Base-by-base conservation (phyloP, 306 rosid species). In the Chamaecrista fasciculata region DNA sequence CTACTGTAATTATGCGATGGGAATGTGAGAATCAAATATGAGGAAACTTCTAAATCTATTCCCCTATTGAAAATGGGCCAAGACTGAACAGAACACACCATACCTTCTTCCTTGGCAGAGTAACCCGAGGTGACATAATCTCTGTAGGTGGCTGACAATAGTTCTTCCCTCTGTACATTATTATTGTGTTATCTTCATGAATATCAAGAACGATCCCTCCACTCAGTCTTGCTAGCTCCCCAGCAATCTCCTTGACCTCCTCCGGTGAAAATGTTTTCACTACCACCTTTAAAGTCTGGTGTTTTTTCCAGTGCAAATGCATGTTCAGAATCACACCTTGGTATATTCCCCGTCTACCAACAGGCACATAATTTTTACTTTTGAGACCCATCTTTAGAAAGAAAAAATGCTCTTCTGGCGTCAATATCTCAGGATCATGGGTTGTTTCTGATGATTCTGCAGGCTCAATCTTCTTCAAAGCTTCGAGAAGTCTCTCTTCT, bases 231-330 rank as follows among this genome's bases (percentile, higher is more conserved):
- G 99, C 99, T 69, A 91, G 84, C 78, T 94, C 97, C 1, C 74
- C 52, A 19, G 97, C 99, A 36, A 94, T 94, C 77, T 88, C 97
- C 83, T 76, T 91, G 67, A 94, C 97, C 82, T 94, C 97, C 64
- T 91, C 96, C 4, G 96, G 80, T 18, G 95, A 60, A 79, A 91
- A 94, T 28, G 95, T 91, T 86, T 91, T 94, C 59, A 94, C 96
- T 44, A 88, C 73, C 82, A 91, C 97, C 87, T 88, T 47, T 85
- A 88, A 72, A 62, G 99, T 94, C 71, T 94, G 92, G 76, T 94
- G 99, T 70, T 94, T 94, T 83, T 94, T 91, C 99, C 99, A 94
- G 77, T 94, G 97, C 72, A 94, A 86, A 81, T 94, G 99, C 99
- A 91, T 91, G 79, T 94, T 94, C 59, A 94, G 83, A 79, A 91